Evolutionary conservation across 2,329 filamentous ascomycete species (phyloP).

Genomic region (Pseudocercospora vitis): DNA sequence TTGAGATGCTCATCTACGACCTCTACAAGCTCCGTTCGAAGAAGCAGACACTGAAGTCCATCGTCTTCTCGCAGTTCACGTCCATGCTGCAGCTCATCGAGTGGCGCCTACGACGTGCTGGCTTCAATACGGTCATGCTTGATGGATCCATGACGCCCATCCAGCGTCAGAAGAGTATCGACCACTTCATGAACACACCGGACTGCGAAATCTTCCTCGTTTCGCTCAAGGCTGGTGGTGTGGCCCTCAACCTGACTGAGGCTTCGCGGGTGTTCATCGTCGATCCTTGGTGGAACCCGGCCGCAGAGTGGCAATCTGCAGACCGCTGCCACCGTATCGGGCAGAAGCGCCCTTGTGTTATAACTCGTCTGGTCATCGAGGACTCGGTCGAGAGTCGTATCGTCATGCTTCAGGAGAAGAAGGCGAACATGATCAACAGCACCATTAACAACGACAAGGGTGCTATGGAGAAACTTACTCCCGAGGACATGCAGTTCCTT

Average conservation of each 20-base stretch:
- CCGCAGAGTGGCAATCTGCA: conserved; percentile 98
- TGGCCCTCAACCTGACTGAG: conserved; percentile 92
- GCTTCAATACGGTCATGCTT: conserved; percentile 96
- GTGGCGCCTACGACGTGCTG: conserved; percentile 93
- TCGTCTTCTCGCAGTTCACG: conserved; percentile 96
- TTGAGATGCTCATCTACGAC: conserved; percentile 92
- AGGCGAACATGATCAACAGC: conserved; percentile 95
- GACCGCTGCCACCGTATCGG: conserved; percentile 87
- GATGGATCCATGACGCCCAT: conserved; percentile 94
- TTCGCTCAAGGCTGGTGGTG: conserved; percentile 91
- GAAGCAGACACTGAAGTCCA: conserved; percentile 92
- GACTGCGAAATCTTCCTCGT: conserved; percentile 96
- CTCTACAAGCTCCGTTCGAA: conserved; percentile 88
- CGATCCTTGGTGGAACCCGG: conserved; percentile 99
- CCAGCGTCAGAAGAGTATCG: conserved; percentile 88
- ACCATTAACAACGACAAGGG: conserved; percentile 92
- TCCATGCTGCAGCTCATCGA: conserved; percentile 97
- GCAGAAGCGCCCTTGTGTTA: conserved; percentile 88
- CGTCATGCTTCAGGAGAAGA: conserved; percentile 96
- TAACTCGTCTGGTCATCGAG: conserved; percentile 92
- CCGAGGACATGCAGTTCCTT: conserved; percentile 92
- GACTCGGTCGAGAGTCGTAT: conserved; percentile 96
- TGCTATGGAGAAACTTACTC: conserved; percentile 86
- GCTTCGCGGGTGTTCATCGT: conserved; percentile 94
- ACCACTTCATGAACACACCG: conserved; percentile 93